These are phyloP conservation scores for Gyrodon lividus DNA, from an alignment of 768 basidiomycete genomes.

Conservation along the genomic window DNA sequence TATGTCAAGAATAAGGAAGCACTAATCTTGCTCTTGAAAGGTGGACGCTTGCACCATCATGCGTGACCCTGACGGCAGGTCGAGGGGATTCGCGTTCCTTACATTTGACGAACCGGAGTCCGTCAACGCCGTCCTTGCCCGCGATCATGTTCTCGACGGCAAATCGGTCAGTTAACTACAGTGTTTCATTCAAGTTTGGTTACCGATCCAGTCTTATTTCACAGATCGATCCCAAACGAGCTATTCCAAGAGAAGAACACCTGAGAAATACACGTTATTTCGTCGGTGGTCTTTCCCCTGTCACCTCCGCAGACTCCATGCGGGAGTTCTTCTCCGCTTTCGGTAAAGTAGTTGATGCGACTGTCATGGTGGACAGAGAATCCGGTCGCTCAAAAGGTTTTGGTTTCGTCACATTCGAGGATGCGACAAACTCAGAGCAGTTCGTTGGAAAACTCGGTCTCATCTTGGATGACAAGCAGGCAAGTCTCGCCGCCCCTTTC, in stretches of 20 bases:
- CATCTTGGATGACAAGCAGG: constrained; percentile 75
- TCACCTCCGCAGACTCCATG: constrained; percentile 70
- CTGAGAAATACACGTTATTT: constrained; percentile 76
- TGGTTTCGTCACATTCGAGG: constrained; percentile 81
- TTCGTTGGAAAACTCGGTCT: constrained; percentile 68
- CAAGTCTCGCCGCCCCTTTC: constrained; percentile 27
- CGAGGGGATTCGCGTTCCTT: constrained; percentile 82
- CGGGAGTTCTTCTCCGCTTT: constrained; percentile 66
- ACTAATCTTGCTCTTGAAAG: constrained; percentile 32
- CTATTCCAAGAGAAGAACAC: constrained; percentile 82
- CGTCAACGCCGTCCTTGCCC: constrained; percentile 62
- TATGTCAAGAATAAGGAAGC: constrained; percentile 1
- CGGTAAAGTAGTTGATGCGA: constrained; percentile 81
- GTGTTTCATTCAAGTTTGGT: background rate
- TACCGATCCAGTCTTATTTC: background rate
- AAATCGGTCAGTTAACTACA: constrained; percentile 55
- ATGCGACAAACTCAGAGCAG: constrained; percentile 59
- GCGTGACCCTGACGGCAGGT: constrained; percentile 74
- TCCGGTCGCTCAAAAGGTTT: constrained; percentile 77
- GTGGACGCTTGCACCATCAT: constrained; percentile 85
- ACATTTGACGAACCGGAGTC: constrained; percentile 71
- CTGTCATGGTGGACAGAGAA: constrained; percentile 83
- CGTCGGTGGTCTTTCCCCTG: constrained; percentile 70
- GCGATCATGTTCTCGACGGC: constrained; percentile 73
- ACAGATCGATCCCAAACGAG: constrained; percentile 87